These are phyloP conservation scores for Leccinellum luteum DNA, from an alignment of 768 basidiomycete genomes.

Conservation along the genomic window DNA sequence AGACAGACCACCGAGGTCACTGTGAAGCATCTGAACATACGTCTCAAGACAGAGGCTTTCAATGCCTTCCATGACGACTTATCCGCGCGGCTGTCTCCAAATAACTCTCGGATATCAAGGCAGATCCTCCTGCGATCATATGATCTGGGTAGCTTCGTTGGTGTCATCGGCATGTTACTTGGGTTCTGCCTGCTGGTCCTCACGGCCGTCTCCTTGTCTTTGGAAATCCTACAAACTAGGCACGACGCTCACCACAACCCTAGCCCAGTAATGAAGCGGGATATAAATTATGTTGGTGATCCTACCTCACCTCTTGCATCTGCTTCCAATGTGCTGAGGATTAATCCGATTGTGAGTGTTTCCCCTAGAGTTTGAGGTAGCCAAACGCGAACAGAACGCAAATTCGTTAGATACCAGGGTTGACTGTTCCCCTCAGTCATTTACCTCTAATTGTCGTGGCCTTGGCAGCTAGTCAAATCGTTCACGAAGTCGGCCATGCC, in stretches of 20 bases:
- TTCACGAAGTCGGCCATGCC: slow-evolving; percentile 82
- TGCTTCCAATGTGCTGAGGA: slow-evolving; percentile 8
- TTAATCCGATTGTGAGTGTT: slow-evolving; percentile 33
- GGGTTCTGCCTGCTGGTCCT: slow-evolving; percentile 40
- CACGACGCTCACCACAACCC: not conserved
- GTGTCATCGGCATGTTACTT: slow-evolving; percentile 47
- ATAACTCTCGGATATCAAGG: slow-evolving; percentile 26
- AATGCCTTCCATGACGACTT: slow-evolving; percentile 50
- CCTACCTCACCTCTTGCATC: not conserved
- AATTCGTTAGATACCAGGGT: slow-evolving; percentile 65
- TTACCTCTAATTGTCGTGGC: slow-evolving; percentile 62
- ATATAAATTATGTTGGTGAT: not conserved
- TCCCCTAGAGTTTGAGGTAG: not conserved
- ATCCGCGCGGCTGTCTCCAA: slow-evolving; percentile 32
- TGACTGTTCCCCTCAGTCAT: slow-evolving; percentile 76
- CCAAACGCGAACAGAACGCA: slow-evolving; percentile 1
- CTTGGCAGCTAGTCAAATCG: slow-evolving; percentile 60
- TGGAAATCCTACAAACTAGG: slow-evolving; percentile 9
- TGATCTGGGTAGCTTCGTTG: slow-evolving; percentile 45
- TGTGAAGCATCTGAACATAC: slow-evolving; percentile 29
- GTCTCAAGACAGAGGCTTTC: slow-evolving; percentile 47
- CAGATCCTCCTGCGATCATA: slow-evolving; percentile 40
- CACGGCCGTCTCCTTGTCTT: slow-evolving; percentile 27
- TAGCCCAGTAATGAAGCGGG: slow-evolving; percentile 17
- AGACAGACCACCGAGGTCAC: slow-evolving; percentile 18